phyloP scores from a whole-genome alignment of 441 rosid species.

The Biscutella laevigata region DNA sequence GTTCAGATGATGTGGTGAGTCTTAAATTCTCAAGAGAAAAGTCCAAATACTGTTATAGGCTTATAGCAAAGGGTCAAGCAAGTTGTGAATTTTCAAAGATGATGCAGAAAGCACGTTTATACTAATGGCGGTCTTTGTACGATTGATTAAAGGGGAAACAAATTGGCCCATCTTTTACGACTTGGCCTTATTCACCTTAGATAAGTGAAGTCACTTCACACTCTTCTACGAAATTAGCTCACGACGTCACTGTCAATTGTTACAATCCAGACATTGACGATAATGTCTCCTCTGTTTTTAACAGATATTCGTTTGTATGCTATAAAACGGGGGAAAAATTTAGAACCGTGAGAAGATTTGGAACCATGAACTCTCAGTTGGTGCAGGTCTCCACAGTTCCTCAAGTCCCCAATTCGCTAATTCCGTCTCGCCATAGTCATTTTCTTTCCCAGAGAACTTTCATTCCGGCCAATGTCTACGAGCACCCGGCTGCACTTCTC shows the following conservation, averaged over 20 bases:
- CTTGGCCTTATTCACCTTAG: constrained; percentile 14
- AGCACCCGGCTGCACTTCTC: constrained; percentile 72
- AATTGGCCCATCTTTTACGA: neutral
- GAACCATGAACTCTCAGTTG: constrained; percentile 16
- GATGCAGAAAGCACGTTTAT: too few relatives aligned
- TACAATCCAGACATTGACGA: constrained; percentile 13
- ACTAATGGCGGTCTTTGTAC: constrained; percentile 10
- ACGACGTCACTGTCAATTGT: constrained; percentile 6
- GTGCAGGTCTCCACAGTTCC: constrained; percentile 5
- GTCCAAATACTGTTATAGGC: constrained; percentile 11
- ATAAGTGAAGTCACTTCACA: constrained; percentile 1
- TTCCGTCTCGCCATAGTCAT: constrained; percentile 25
- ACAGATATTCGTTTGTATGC: neutral
- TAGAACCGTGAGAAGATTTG: neutral
- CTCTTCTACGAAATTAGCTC: neutral
- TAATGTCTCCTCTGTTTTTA: constrained; percentile 12
- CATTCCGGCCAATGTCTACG: constrained; percentile 57
- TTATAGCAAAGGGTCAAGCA: constrained; percentile 14
- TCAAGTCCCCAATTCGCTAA: neutral
- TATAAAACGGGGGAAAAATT: neutral
- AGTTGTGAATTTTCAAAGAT: neutral
- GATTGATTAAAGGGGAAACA: constrained; percentile 4
- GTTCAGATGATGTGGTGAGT: neutral
- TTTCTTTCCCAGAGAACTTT: constrained; percentile 41
- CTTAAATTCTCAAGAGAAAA: constrained; percentile 5